Conservation (phyloP, 805 yeast species). For the Yamadazyma akitaensis region DNA sequence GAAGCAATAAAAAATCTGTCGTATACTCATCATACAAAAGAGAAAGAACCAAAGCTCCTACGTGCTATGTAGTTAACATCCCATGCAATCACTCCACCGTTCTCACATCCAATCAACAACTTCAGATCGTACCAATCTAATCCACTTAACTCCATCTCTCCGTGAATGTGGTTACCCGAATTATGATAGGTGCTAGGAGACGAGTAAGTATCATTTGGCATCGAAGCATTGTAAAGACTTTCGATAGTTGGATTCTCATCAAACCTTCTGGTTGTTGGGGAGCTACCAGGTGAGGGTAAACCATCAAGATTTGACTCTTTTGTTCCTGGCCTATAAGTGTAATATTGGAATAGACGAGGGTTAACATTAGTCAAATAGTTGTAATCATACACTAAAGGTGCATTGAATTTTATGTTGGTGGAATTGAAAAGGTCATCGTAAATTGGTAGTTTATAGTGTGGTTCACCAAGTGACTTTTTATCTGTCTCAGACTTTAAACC, state of each 20-base stretch:
- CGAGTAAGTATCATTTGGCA: slow-evolving; percentile 6
- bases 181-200: slow-evolving; percentile 27
- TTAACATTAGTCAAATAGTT: slow-evolving; percentile 33
- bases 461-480: not conserved
- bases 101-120: slow-evolving; percentile 39
- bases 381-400: slow-evolving; percentile 43
- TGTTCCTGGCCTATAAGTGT: slow-evolving; percentile 26
- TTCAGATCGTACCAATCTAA: slow-evolving; percentile 33
- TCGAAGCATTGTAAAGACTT: slow-evolving; percentile 2
- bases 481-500: not conserved
- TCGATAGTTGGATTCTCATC: not conserved
- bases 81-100: slow-evolving; percentile 40
- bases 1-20: not conserved
- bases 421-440: slow-evolving; percentile 9
- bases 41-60: slow-evolving; percentile 37
- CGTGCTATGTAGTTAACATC: slow-evolving; percentile 37
- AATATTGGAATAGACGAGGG: slow-evolving; percentile 37
- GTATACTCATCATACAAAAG: slow-evolving; percentile 22
- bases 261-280: not conserved
- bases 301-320: not conserved
- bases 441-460: slow-evolving; percentile 8
- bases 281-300: slow-evolving; percentile 2
- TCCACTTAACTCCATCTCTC: slow-evolving; percentile 44
- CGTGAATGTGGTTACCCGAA: slow-evolving; percentile 33
- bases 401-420: slow-evolving; percentile 17